Evolutionary conservation across 306 rosid genomes (phyloP).

Genomic region (Senna tora): DNA sequence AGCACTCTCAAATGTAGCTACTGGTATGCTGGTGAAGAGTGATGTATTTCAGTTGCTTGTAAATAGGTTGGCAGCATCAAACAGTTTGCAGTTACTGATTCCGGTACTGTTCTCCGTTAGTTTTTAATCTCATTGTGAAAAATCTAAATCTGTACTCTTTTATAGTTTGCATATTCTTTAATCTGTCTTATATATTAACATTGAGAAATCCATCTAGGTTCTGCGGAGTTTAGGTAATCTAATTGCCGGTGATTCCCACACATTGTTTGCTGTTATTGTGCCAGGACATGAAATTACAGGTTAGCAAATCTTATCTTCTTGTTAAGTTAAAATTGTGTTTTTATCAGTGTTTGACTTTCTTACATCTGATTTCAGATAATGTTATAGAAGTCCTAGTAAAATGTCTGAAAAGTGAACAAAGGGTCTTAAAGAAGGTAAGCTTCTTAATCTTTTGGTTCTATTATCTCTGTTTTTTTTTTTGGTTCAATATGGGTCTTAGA

Average conservation of each 20-base stretch:
- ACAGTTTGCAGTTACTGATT: conserved; percentile 80
- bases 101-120: conserved; percentile 61
- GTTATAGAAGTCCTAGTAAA: conserved; percentile 68
- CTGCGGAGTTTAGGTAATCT: conserved; percentile 94
- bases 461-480: neutral
- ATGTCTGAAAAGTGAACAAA: conserved; percentile 86
- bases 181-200: conserved; percentile 40
- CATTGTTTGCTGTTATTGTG: conserved; percentile 55
- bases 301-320: conserved; percentile 43
- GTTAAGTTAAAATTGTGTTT: conserved; percentile 21
- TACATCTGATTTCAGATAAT: conserved; percentile 53
- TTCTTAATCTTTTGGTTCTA: conserved; percentile 23
- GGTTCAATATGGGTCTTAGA: no score
- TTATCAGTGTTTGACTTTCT: conserved; percentile 15
- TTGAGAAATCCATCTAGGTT: conserved; percentile 57
- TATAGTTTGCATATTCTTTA: conserved; percentile 3
- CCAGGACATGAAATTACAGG: conserved; percentile 88
- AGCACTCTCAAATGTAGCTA: conserved; percentile 87
- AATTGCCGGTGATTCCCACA: conserved; percentile 79
- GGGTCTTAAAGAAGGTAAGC: conserved; percentile 85
- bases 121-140: conserved; percentile 28
- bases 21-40: conserved; percentile 71
- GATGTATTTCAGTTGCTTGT: conserved; percentile 82
- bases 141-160: conserved; percentile 17
- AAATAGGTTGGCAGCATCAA: conserved; percentile 73